Evolutionary conservation across 2,329 filamentous ascomycete genomes (phyloP).

Genomic region (Alternaria sp.): DNA sequence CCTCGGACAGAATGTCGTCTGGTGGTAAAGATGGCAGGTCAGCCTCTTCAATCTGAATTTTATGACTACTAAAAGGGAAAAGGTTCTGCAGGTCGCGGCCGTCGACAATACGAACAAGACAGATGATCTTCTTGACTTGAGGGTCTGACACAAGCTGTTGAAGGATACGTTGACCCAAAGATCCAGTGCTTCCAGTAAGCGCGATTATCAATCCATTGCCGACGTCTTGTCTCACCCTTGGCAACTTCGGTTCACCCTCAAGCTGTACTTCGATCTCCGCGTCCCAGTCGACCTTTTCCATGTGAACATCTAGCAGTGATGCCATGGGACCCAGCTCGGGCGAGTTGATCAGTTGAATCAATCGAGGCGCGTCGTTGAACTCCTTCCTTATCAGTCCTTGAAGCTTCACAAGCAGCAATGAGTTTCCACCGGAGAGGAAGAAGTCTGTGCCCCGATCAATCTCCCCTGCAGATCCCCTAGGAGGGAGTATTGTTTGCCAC

Average conservation of each 20-base stretch:
- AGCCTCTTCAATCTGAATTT: constrained; percentile 8
- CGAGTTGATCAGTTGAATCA: constrained; percentile 52
- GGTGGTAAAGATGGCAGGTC: constrained; percentile 9
- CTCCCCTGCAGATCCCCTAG: background rate
- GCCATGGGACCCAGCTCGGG: constrained; percentile 56
- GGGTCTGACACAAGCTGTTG: constrained; percentile 7
- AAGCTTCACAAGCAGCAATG: constrained; percentile 54
- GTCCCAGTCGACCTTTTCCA: constrained; percentile 52
- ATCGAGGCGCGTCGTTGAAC: constrained; percentile 44
- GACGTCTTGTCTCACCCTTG: background rate
- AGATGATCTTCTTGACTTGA: constrained; percentile 14
- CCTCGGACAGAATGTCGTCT: constrained; percentile 50
- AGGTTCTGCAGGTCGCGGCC: constrained; percentile 12
- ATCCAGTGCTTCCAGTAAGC: constrained; percentile 7
- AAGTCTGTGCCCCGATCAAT: constrained; percentile 48
- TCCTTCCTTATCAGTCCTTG: constrained; percentile 45
- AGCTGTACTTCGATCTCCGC: constrained; percentile 40
- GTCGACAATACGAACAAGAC: constrained; percentile 7
- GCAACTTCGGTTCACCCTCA: background rate
- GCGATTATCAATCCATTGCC: background rate
- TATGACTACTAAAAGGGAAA: constrained; percentile 11
- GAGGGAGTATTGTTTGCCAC: constrained; percentile 23
- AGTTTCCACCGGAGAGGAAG: constrained; percentile 56
- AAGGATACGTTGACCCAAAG: constrained; percentile 2
- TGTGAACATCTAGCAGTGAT: constrained; percentile 2